phyloP scores from a whole-genome alignment of 163 green algal genomes.

The Botryococcus braunii region DNA sequence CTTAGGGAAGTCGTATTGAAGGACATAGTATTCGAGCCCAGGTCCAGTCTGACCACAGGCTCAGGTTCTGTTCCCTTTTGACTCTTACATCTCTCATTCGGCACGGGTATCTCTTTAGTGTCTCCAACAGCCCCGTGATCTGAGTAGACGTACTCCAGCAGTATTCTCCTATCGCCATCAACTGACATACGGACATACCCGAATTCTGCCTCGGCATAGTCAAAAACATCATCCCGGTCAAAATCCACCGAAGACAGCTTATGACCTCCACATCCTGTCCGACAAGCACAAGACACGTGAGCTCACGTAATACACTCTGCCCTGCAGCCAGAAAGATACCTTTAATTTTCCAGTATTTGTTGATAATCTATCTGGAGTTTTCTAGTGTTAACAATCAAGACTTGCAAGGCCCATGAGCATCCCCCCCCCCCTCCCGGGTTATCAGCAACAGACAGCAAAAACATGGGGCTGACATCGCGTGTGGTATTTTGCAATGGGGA shows the following conservation, averaged over 20 bases:
- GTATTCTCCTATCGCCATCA: constrained; percentile 11
- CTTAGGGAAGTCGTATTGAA: too few relatives aligned
- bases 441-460: not conserved
- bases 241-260: constrained; percentile 30
- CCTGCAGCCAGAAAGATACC: too few relatives aligned
- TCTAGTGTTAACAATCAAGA: constrained; percentile 18
- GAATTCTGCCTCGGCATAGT: constrained; percentile 13
- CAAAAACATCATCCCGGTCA: constrained; percentile 29
- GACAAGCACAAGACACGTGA: not conserved
- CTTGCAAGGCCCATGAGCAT: constrained; percentile 18
- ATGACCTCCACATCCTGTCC: constrained; percentile 32
- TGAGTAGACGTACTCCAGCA: constrained; percentile 15
- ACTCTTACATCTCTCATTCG: too few relatives aligned
- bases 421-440: constrained; percentile 27
- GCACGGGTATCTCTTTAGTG: too few relatives aligned
- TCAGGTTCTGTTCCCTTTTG: too few relatives aligned
- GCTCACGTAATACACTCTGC: too few relatives aligned
- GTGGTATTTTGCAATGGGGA: too few relatives aligned
- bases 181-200: constrained; percentile 32
- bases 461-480: not conserved
- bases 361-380: not conserved
- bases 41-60: too few relatives aligned
- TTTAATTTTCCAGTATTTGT: not conserved
- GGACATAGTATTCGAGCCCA: too few relatives aligned
- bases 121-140: constrained; percentile 9